A percentile compares a stretch with the other conserved stretches of the same genome.
phyloP scores from a whole-genome alignment of 2,329 filamentous ascomycete genomes.

The Xylaria sp. region DNA sequence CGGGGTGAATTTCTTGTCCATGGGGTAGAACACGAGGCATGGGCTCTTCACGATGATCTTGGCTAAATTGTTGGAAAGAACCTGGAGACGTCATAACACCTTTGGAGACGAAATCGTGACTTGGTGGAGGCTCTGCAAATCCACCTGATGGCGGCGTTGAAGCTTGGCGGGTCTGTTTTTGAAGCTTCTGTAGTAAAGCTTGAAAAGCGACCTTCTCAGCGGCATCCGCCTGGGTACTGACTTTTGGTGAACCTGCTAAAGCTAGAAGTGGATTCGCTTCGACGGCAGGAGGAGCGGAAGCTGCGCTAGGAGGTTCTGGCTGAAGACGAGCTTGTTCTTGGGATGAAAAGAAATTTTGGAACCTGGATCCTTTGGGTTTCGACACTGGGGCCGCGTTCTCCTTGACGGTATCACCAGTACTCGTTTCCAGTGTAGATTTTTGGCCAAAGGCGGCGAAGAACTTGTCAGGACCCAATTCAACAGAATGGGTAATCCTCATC shows the following conservation, averaged over 20 bases:
- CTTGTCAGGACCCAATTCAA: slow-evolving; percentile 78
- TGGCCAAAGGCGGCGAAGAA: slow-evolving; percentile 74
- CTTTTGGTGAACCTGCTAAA: slow-evolving; percentile 43
- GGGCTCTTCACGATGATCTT: slow-evolving; percentile 59
- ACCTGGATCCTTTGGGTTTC: slow-evolving; percentile 76
- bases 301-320: slow-evolving; percentile 61
- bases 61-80: slow-evolving; percentile 60
- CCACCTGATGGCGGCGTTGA: slow-evolving; percentile 58
- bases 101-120: slow-evolving; percentile 51
- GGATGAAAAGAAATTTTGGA: slow-evolving; percentile 81
- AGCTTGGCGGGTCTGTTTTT: slow-evolving; percentile 62
- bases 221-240: slow-evolving; percentile 61
- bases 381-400: slow-evolving; percentile 54
- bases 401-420: slow-evolving; percentile 61
- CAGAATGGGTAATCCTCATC: slow-evolving; percentile 68
- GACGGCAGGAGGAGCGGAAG: slow-evolving; percentile 48
- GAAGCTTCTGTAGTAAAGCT: slow-evolving; percentile 83
- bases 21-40: slow-evolving; percentile 56
- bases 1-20: slow-evolving; percentile 65
- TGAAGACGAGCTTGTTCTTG: slow-evolving; percentile 64
- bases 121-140: slow-evolving; percentile 47
- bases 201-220: slow-evolving; percentile 88
- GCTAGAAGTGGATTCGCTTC: slow-evolving; percentile 49
- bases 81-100: slow-evolving; percentile 60
- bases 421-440: slow-evolving; percentile 58